Evolutionary conservation across 176 grass and related monocot species (phyloP).

Genomic region (Musa acuminata): DNA sequence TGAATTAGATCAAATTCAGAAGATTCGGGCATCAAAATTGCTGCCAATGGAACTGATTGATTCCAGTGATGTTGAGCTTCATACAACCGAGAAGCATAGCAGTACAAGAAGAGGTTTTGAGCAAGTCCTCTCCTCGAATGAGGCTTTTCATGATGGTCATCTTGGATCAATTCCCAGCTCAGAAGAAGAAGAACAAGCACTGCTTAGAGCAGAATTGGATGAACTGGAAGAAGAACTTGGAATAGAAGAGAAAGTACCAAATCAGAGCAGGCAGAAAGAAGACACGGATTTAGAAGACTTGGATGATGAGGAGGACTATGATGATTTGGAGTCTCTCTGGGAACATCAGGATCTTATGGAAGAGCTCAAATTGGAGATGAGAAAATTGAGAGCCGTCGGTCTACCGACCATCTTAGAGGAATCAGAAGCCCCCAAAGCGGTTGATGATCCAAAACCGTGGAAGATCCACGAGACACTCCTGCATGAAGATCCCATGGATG

Average conservation of each 20-base stretch:
- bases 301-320: constrained; percentile 39
- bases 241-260: constrained; percentile 25
- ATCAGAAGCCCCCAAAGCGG: constrained; percentile 60
- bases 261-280: constrained; percentile 24
- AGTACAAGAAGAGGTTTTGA: background rate
- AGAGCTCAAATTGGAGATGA: constrained; percentile 84
- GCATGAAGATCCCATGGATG: constrained; percentile 73
- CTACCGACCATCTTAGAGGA: constrained; percentile 87
- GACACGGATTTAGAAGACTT: constrained; percentile 48
- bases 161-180: background rate
- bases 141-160: constrained; percentile 18
- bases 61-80: background rate
- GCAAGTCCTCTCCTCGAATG: background rate
- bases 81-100: background rate
- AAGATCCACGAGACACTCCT: constrained; percentile 65
- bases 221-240: constrained; percentile 23
- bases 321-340: constrained; percentile 86
- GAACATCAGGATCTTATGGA: constrained; percentile 89
- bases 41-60: constrained; percentile 4
- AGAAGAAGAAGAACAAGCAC: background rate
- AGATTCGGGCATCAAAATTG: constrained; percentile 5
- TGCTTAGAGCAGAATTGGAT: constrained; percentile 6
- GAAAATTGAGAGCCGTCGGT: constrained; percentile 48
- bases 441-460: constrained; percentile 85
- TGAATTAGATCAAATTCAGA: background rate